These are phyloP conservation scores for Cercospora brassicicola DNA, from an alignment of 2,329 filamentous ascomycete genomes.

Conservation along the genomic window DNA sequence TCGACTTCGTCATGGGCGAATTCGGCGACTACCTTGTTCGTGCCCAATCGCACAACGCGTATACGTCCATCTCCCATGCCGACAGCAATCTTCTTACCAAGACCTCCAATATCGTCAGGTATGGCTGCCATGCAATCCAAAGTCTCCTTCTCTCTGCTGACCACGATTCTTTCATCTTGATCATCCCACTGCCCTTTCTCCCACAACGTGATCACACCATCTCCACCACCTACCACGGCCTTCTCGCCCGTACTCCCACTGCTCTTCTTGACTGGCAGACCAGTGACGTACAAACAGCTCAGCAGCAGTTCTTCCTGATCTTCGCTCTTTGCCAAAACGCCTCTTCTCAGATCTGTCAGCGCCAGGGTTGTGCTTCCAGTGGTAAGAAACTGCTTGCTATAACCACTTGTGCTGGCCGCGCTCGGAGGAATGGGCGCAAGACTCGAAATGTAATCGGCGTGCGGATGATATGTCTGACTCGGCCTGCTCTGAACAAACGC, in stretches of 20 bases:
- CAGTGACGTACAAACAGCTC: constrained; percentile 75
- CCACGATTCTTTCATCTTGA: constrained; percentile 82
- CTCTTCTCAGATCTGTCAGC: constrained; percentile 82
- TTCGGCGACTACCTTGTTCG: constrained; percentile 68
- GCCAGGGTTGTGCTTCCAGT: constrained; percentile 89
- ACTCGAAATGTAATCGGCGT: constrained; percentile 90
- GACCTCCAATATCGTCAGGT: constrained; percentile 66
- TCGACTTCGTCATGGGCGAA: constrained; percentile 82
- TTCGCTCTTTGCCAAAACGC: constrained; percentile 83
- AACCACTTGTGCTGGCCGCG: constrained; percentile 78
- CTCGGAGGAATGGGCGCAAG: constrained; percentile 79
- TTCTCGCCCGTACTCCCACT: constrained; percentile 70
- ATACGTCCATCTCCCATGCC: constrained; percentile 80
- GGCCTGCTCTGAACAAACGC: constrained; percentile 62
- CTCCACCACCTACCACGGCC: constrained; percentile 73
- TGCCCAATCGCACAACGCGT: constrained; percentile 71
- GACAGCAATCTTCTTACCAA: constrained; percentile 72
- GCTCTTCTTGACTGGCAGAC: constrained; percentile 64
- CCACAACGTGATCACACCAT: constrained; percentile 86
- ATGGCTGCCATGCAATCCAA: constrained; percentile 74
- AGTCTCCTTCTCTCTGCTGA: constrained; percentile 67
- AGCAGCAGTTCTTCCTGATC: constrained; percentile 93
- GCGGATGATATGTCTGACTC: constrained; percentile 77
- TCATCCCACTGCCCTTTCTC: constrained; percentile 94
- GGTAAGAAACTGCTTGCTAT: constrained; percentile 91